Evolutionary conservation across 495 filamentous ascomycete species (phyloP), one percentile per base, ranked within the genome.

Genomic region (Penicillium nucicola): DNA sequence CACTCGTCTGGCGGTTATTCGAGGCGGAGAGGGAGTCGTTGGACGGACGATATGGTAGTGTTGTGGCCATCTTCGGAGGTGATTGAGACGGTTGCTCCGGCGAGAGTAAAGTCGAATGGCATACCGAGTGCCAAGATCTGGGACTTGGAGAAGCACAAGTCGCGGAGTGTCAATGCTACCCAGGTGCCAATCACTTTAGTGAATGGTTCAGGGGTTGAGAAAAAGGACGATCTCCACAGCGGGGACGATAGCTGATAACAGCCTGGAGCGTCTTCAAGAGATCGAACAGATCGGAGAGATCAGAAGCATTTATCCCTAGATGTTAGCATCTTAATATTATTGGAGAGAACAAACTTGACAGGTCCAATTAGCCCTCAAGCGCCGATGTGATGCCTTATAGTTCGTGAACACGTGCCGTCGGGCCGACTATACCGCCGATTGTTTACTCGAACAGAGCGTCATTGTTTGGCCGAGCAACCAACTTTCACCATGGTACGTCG

Each of bases 1-100:
- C 78, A 76, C 67, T 76, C 19, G 64, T 66, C 43, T 70, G 75
- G 18, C 71, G 77, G 43, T 69, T 69, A 50, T 81, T 76, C 37
- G 52, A 59, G 38, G 54, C 52, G 40, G 55, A 53, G 41, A 64
- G 48, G 23, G 68, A 60, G 58, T 71, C 67, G 42, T 69, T 72
- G 4, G 73, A 74, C 17, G 75, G 70, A 57, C 68, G 70, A 58
- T 70, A 73, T 10, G 76, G 74, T 19, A 79, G 61, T 18, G 66
- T 57, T 32, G 67, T 62, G 44, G 68, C 66, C 77, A 80, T 79
- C 36, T 62, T 62, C 38, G 42, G 47, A 40, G 42, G 50, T 22
- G 22, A 22, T 68, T 31, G 57, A 57, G 53, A 53, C 23, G 40
- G 32, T 32, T 49, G 43, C 52, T 50, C 57, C 44, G 25, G 40